These are phyloP conservation scores for Onygenales sp. DNA, from an alignment of 2,329 filamentous ascomycete genomes.

Conservation along the genomic window DNA sequence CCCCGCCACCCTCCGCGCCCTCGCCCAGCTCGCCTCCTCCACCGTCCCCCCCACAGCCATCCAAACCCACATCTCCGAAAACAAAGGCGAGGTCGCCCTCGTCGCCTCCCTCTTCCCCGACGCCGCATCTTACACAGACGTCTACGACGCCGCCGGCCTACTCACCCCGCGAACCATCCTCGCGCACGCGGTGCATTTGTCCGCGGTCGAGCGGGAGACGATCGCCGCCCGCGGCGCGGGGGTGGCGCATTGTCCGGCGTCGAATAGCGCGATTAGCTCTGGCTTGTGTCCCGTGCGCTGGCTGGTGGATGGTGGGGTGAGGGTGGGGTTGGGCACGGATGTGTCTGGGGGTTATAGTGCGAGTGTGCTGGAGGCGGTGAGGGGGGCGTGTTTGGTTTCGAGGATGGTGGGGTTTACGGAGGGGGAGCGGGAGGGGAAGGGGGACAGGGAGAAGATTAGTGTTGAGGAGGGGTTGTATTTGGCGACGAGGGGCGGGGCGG, in stretches of 20 bases:
- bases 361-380: constrained; percentile 70
- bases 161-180: constrained; percentile 67
- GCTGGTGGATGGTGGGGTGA: constrained; percentile 64
- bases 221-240: constrained; percentile 54
- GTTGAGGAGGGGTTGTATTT: constrained; percentile 81
- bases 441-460: constrained; percentile 50
- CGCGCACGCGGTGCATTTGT: constrained; percentile 75
- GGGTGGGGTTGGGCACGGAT: constrained; percentile 82
- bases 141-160: constrained; percentile 67
- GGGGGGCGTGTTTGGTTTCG: constrained; percentile 71
- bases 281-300: constrained; percentile 68
- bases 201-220: constrained; percentile 54
- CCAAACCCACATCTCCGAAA: constrained; percentile 89
- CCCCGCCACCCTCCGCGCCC: constrained; percentile 44
- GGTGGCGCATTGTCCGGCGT: constrained; percentile 78
- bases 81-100: constrained; percentile 60
- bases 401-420: constrained; percentile 54
- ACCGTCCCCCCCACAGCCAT: constrained; percentile 51
- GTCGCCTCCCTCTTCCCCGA: constrained; percentile 62
- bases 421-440: constrained; percentile 18
- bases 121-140: constrained; percentile 55
- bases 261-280: constrained; percentile 72
- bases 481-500: constrained; percentile 78
- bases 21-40: constrained; percentile 56
- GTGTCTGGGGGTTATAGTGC: constrained; percentile 80